Evolutionary conservation across 1,139 yeast genomes (phyloP), one percentile per base, ranked within the genome.

Genomic region (Debaryomyces sp.): DNA sequence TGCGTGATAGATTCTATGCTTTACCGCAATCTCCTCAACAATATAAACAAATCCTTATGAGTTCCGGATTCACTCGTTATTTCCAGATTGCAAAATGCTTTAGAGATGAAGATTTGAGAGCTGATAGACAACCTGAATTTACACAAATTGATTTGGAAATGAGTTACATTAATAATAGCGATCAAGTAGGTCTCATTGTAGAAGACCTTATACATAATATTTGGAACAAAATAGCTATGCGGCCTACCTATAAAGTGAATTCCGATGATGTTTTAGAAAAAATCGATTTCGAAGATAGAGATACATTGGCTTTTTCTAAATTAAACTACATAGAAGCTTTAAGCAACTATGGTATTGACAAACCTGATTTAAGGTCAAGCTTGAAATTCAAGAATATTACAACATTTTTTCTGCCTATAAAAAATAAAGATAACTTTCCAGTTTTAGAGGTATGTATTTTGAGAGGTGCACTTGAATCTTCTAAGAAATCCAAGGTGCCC

Each of bases 21-120:
- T 73, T 94, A 38, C 97, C 98, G 0, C 99, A 94, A 66, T 89
- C 97, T 22, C 99, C 99, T 0, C 99, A 94, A 62, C 99, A 94
- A 63, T 94, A 92, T 62, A 94, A 95, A 63, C 99, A 94, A 67
- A 75, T 94, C 34, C 71, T 94, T 38, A 94, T 94, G 94, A 96
- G 97, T 4, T 86, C 96, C 36, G 99, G 99, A 0, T 82, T 95
- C 41, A 79, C 87, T 46, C 78, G 81, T 44, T 94, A 94, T 67
- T 94, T 84, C 64, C 99, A 94, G 66, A 75, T 95, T 44, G 99
- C 99, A 3, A 85, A 82, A 58, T 94, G 99, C 63, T 94, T 94
- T 64, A 78, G 99, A 55, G 99, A 95, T 64, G 99, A 94, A 64
- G 98, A 95, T 67, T 77, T 95, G 53, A 77, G 99, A 50, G 85